Evolutionary conservation across 2,329 filamentous ascomycete species (phyloP), one percentile per base, ranked within the genome.

Genomic region (Orbilia blumenaviensis): DNA sequence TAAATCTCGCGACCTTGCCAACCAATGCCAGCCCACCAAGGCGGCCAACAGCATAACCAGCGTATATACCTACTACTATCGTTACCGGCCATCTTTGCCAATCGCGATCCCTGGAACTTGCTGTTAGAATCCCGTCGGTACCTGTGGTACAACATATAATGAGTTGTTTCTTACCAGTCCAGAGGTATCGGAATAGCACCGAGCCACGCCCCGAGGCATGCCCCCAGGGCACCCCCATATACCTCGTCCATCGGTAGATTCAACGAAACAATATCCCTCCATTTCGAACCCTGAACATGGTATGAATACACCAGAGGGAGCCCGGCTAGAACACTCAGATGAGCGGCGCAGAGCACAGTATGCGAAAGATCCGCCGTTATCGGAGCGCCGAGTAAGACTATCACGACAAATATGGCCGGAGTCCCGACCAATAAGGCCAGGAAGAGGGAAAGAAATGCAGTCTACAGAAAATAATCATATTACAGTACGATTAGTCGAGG

Each of bases 1-100:
- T 34, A 34, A 76, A 64, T 44, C 58, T 38, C n/a, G 64, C 58
- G 10, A 64, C 50, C 78, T 81, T 82, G 5, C 85, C 85, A 78
- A 83, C 85, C 36, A 85, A 81, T 71, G 85, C 38, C 29, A 83
- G 83, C 10, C 90, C 89, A 16, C 89, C 78, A 66, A 88, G 80
- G 81, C 91, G 90, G 0, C 93, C 93, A 10, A 92, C 78, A 0
- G 88, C 86, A 82, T 92, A 93, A 0, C 95, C 95, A 4, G 88
- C 83, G 83, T 96, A 98, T 16, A 91, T 86, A 1, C 95, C 95
- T 1, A 88, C 89, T 3, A 98, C 84, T 72, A 99, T 91, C 0
- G 95, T 99, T 54, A 98, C 90, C 0, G 95, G 95, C 92, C 94
- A 99, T 83, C 91, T 92, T 87, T 99, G 95, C 95, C 95, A 99